These are phyloP conservation scores for Phytopythium aichiense DNA, from an alignment of 352 stramenopile species.

Conservation along the genomic window DNA sequence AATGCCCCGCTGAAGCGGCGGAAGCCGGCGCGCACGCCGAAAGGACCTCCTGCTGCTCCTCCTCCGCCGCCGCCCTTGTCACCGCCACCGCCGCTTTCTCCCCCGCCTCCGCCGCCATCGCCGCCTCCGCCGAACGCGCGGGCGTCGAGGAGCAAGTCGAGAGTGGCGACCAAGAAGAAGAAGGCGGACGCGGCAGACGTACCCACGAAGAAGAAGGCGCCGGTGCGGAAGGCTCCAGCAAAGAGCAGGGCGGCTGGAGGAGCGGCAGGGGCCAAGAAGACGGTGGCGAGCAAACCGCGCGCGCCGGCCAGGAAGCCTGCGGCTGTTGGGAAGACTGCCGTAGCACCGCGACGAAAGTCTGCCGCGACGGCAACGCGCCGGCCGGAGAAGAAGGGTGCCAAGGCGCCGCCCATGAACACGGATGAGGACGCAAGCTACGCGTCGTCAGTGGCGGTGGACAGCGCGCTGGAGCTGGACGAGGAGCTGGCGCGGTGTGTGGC, in stretches of 20 bases:
- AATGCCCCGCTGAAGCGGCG: conserved; percentile 14
- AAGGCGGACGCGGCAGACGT: background rate
- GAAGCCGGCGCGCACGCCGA: conserved; percentile 5
- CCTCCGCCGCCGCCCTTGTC: conserved; percentile 26
- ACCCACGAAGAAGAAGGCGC: background rate
- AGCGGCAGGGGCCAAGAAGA: conserved; percentile 12
- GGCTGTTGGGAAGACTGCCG: conserved; percentile 6
- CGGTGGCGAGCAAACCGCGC: conserved; percentile 11
- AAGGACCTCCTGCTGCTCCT: conserved; percentile 21
- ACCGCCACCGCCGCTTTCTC: conserved; percentile 23
- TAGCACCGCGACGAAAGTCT: conserved; percentile 8
- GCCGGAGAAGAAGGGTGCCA: conserved; percentile 7
- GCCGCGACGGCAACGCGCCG: background rate
- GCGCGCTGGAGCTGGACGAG: conserved; percentile 25
- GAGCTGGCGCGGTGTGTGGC: conserved; percentile 39
- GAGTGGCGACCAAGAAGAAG: background rate
- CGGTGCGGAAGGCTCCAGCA: background rate
- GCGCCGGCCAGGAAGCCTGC: conserved; percentile 13
- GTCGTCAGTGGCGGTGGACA: conserved; percentile 7
- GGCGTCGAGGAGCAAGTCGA: background rate
- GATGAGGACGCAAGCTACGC: conserved; percentile 1
- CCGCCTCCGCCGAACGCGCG: background rate
- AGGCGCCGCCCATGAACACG: conserved; percentile 1
- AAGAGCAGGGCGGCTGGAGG: conserved; percentile 20
- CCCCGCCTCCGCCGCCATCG: conserved; percentile 21